These are phyloP conservation scores for Axilococcus clingmanii DNA, from an alignment of 139 green algal species.

Conservation along the genomic window DNA sequence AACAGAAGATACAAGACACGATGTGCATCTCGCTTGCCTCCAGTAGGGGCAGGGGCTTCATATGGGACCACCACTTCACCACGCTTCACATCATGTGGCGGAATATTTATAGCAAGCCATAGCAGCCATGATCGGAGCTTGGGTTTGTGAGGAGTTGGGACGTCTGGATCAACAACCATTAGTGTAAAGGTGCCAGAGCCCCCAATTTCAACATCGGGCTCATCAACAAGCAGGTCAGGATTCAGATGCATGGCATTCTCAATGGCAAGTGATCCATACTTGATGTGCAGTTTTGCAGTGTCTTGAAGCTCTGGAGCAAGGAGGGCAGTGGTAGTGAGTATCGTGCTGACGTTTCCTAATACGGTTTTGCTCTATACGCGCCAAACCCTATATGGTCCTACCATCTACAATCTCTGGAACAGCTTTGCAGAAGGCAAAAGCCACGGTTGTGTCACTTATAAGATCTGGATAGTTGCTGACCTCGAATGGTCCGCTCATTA, in stretches of 20 bases:
- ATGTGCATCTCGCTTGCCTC: too few species aligned
- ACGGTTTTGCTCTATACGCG: too few species aligned
- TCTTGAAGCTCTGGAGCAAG: slow-evolving; percentile 12
- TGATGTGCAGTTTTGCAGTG: slow-evolving; percentile 6
- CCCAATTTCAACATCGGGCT: slow-evolving; percentile 12
- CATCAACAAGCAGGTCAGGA: background rate
- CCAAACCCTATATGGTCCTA: too few species aligned
- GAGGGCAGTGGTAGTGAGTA: background rate
- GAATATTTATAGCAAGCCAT: slow-evolving; percentile 11
- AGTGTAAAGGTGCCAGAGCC: slow-evolving; percentile 19
- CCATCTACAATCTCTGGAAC: slow-evolving; percentile 16
- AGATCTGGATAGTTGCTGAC: background rate
- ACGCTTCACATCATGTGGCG: background rate
- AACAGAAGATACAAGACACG: slow-evolving; percentile 16
- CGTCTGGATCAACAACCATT: slow-evolving; percentile 15
- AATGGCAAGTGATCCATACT: slow-evolving; percentile 2
- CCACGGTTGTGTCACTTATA: slow-evolving; percentile 15
- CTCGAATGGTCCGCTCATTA: background rate
- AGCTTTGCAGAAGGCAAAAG: slow-evolving; percentile 17
- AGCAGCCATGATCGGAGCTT: slow-evolving; percentile 20
- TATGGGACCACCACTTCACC: background rate
- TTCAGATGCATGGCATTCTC: slow-evolving; percentile 5
- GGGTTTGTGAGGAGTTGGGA: slow-evolving; percentile 5
- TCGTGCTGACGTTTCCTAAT: background rate
- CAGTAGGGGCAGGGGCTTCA: too few species aligned